Evolutionary conservation across 2,329 filamentous ascomycete genomes (phyloP), one percentile per base, ranked within the genome.

Genomic region (Trichocomaceae sp.): DNA sequence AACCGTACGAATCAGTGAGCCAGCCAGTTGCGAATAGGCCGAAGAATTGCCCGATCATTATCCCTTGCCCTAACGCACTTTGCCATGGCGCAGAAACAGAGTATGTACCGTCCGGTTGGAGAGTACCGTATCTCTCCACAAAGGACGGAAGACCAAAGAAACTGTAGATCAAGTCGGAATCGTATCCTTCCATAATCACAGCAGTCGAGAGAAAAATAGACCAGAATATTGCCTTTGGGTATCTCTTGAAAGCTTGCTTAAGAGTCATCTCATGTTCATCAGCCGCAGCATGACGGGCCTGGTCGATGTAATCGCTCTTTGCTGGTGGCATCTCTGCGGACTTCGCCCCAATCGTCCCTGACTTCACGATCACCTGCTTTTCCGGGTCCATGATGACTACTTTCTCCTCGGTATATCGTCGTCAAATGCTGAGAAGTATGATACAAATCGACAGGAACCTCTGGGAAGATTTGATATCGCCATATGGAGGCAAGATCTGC

Each of bases 121-220:
- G 15, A 29, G 64, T 62, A 12, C 72, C 72, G 54, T 74, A 76
- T 47, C 72, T 74, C 46, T 59, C 59, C 45, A 68, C 71, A 61
- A 75, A 75, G 47, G 67, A 64, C 1, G 64, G 62, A 51, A 72
- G 72, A 59, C 64, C 71, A 73, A 82, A 90, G 66, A 92, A 90
- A 71, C 90, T 91, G 75, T 86, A 88, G 64, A 92, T 82, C 52
- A 95, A 75, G 63, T 82, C 85, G 56, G 93, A 78, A 66, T 95
- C 88, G 74, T 91, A 93, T 37, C 88, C 89, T 71, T 95, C 90
- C 90, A 95, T 95, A 63, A 83, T 83, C 64, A 95, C 93, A 68
- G 87, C 90, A 0, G 88, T 92, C n/a, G 87, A 91, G 70, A 95
- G 91, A 56, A 95, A 76, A 51, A 95, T 65, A 62, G 84, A 88